phyloP scores from a whole-genome alignment of 2,329 filamentous ascomycete genomes.

The Fusarium zealandicum region DNA sequence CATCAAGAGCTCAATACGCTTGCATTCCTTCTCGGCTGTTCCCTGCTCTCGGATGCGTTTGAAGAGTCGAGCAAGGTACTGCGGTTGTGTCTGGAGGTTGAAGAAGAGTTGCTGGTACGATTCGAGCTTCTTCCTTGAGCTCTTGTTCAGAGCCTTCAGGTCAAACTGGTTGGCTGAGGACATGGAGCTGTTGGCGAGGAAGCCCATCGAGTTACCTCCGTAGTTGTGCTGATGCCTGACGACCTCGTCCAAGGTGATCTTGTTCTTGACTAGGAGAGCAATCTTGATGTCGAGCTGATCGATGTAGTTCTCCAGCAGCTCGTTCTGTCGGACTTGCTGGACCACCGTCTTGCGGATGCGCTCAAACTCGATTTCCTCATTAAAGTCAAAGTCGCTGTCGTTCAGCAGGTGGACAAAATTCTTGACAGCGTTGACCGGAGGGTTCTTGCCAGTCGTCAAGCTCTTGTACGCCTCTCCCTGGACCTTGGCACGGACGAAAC shows the following conservation, averaged over 20 bases:
- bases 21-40: conserved; percentile 88
- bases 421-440: conserved; percentile 94
- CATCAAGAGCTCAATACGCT: conserved; percentile 89
- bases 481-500: conserved; percentile 91
- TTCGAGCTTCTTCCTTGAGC: conserved; percentile 91
- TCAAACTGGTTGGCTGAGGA: conserved; percentile 92
- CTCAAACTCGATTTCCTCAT: conserved; percentile 98
- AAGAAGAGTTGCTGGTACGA: conserved; percentile 99
- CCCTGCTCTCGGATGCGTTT: conserved; percentile 82
- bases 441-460: conserved; percentile 93
- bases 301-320: conserved; percentile 96
- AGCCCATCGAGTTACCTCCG: conserved; percentile 83
- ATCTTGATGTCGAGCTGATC: conserved; percentile 99
- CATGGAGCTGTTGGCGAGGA: conserved; percentile 88
- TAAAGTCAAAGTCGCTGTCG: conserved; percentile 98
- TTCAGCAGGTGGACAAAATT: conserved; percentile 98
- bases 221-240: conserved; percentile 97
- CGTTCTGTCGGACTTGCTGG: conserved; percentile 95
- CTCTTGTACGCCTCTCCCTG: conserved; percentile 99
- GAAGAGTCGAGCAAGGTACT: conserved; percentile 91
- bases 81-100: conserved; percentile 92
- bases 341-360: conserved; percentile 94
- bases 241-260: conserved; percentile 97
- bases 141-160: conserved; percentile 96
- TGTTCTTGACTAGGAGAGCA: conserved; percentile 97